A percentile compares a stretch with the other conserved stretches of the same genome.
Conservation (phyloP, 1,284 basidiomycete genomes). For the Ustanciosporium gigantosporum region DNA sequence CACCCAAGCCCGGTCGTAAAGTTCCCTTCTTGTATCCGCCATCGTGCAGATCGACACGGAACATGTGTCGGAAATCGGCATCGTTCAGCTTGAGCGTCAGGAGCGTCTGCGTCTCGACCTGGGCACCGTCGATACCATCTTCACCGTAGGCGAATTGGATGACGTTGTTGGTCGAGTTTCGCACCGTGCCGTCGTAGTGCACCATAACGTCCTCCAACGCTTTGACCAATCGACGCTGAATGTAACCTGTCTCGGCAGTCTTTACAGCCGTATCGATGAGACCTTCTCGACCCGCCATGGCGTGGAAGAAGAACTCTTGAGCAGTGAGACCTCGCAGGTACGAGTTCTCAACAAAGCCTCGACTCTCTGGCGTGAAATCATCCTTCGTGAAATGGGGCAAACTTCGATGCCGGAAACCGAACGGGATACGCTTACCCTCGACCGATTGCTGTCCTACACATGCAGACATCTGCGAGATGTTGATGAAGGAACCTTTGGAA, state of each 20-base stretch:
- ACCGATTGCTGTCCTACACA: conserved; percentile 98
- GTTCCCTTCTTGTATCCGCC: conserved; percentile 67
- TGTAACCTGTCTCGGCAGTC: conserved; percentile 99
- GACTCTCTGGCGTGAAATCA: conserved; percentile 96
- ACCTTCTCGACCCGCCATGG: conserved; percentile 99
- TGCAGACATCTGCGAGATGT: conserved; percentile 99
- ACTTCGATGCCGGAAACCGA: conserved; percentile 94
- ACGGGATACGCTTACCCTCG: conserved; percentile 96
- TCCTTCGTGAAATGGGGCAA: conserved; percentile 98
- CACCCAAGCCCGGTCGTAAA: conserved; percentile 91
- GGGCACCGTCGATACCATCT: conserved; percentile 97
- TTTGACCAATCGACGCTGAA: conserved; percentile 96
- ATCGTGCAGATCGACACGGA: conserved; percentile 81
- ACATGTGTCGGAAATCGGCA: conserved; percentile 83
- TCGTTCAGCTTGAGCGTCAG: conserved; percentile 84
- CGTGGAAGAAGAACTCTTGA: conserved; percentile 99
- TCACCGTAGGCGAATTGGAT: conserved; percentile 97
- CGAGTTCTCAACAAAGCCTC: conserved; percentile 99
- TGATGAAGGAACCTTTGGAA: conserved; percentile 90
- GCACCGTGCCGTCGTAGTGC: conserved; percentile 95
- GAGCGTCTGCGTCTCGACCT: conserved; percentile 91
- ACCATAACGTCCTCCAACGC: conserved; percentile 97
- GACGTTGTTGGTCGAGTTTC: conserved; percentile 76
- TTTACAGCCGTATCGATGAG: conserved; percentile 99
- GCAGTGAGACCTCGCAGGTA: conserved; percentile 95